Evolutionary conservation across 768 basidiomycete species (phyloP), one percentile per base, ranked within the genome.

Genomic region (Leucocoprinus sp.): DNA sequence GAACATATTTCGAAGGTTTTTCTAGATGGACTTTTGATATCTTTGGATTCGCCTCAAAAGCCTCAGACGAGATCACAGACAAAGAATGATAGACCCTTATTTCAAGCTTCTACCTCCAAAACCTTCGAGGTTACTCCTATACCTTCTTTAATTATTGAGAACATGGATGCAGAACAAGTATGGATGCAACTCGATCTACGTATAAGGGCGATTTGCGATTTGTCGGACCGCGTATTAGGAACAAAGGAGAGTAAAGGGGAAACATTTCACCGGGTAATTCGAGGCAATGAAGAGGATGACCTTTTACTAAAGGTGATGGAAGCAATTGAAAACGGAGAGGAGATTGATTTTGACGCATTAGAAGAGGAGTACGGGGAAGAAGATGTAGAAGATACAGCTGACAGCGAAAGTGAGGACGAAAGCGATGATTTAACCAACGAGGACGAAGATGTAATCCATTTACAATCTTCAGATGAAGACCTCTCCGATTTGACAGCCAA

Each of bases 131-230:
- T 65, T 19, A 96, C 95, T 0, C 93, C 93, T 5, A 62, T 97
- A 2, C 68, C 78, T 5, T 76, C 75, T 27, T 74, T 99, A 15
- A 86, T 80, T 49, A 68, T 82, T 9, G 78, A 90, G 17, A 82
- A 75, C 14, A 82, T 96, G 78, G 84, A 81, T 53, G 73, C 78
- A 18, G 87, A 89, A 46, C 93, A 95, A 60, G 69, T 97, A 21
- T 99, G 95, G 95, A 83, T 82, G 31, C 95, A 99, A 65, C 62
- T 98, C 44, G 95, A 98, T 57, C 68, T 99, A 43, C 70, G 89
- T 35, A 69, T 82, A 12, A 74, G 78, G 50, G 74, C 72, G 36
- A 66, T 97, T 18, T 85, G 83, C 50, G 73, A 75, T 33, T 74
- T 84, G 40, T 64, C 95, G 33, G 75, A 85, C 38, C 69, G 69